A percentile compares a stretch with the other conserved stretches of the same genome.
Conservation (phyloP, 257 asterid species). For the Solanum lignicaule region DNA sequence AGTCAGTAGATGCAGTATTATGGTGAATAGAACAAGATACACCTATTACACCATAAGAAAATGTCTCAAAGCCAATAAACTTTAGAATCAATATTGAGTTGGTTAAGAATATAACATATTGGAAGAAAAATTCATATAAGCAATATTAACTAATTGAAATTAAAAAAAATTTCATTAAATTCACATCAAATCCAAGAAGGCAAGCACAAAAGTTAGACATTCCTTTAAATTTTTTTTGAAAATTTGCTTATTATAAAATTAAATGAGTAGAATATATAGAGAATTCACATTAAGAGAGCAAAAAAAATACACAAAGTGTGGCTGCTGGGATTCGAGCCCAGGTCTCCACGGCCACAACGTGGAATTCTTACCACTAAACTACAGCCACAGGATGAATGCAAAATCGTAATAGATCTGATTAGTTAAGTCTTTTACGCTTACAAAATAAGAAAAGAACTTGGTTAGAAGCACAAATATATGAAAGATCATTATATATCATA, state of each 20-base stretch:
- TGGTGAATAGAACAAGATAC: not conserved
- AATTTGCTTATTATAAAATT: not conserved
- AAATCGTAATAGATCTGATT: too few species aligned
- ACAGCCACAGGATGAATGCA: constrained; percentile 42
- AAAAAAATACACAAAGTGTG: constrained; percentile 23
- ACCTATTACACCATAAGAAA: not conserved
- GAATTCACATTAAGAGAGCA: too few species aligned
- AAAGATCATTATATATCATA: not conserved
- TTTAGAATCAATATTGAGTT: not conserved
- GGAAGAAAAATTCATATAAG: not conserved
- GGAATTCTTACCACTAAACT: constrained; percentile 99
- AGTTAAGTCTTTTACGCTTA: not conserved
- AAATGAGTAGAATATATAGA: too few species aligned
- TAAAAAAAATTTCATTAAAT: not conserved
- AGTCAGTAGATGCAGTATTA: not conserved
- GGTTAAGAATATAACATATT: not conserved
- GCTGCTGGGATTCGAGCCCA: constrained; percentile 99
- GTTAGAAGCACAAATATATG: not conserved
- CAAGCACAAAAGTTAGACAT: not conserved
- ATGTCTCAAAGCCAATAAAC: not conserved
- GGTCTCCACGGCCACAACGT: constrained; percentile 99
- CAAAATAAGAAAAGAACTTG: not conserved
- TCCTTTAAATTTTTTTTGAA: not conserved
- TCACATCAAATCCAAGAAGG: not conserved
- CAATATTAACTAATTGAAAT: not conserved